Conservation (phyloP, 2,329 filamentous ascomycete genomes). For the Diplodia mutila region DNA sequence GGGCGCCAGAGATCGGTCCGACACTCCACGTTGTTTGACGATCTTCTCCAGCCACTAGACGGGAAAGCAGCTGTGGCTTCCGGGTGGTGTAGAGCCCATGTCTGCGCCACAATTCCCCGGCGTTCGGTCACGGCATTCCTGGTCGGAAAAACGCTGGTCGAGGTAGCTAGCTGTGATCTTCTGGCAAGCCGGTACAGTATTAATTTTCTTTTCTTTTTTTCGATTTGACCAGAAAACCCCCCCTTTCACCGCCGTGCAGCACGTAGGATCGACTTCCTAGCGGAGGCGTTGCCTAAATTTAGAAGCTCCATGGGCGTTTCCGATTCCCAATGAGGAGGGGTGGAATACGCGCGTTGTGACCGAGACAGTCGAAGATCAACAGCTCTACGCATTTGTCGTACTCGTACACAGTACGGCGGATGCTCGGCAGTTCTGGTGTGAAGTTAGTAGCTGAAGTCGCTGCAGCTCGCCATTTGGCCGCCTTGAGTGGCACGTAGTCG, state of each 20-base stretch:
- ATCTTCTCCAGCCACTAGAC: neutral
- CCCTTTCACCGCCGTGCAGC: neutral
- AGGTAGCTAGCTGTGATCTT: neutral
- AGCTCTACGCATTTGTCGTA: neutral
- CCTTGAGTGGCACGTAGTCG: neutral
- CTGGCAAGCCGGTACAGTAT: neutral
- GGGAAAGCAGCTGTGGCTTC: neutral
- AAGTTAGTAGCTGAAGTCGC: neutral
- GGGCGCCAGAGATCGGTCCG: neutral
- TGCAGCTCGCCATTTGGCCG: neutral
- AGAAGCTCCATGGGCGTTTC: neutral
- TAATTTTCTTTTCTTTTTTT: too few relatives aligned
- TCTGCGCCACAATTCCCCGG: neutral
- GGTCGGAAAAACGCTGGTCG: neutral
- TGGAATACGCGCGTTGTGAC: neutral
- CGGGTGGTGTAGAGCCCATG: neutral
- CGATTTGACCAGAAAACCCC: too few relatives aligned
- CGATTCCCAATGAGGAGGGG: neutral
- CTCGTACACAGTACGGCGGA: neutral
- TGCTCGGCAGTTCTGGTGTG: neutral
- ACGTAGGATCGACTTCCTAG: neutral
- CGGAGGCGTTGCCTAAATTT: neutral
- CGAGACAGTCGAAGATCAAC: neutral
- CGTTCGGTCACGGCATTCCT: neutral
- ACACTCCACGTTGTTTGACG: neutral